These are phyloP conservation scores for Cystobasidiaceae sp. DNA, from an alignment of 1,284 basidiomycete species.

Conservation along the genomic window DNA sequence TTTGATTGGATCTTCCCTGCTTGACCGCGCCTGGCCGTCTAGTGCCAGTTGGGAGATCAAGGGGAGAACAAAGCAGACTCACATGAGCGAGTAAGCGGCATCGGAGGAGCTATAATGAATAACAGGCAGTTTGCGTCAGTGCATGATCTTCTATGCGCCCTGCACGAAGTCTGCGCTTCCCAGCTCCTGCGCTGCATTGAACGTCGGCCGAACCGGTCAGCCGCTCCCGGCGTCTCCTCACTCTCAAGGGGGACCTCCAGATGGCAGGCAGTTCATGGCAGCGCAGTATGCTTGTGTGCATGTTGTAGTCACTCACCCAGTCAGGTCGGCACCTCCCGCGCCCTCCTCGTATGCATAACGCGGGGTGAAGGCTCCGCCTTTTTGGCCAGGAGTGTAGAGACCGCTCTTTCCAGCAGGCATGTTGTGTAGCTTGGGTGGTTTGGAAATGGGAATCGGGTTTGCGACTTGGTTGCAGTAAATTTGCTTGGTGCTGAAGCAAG, in stretches of 20 bases:
- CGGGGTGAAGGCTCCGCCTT: slow-evolving; percentile 17
- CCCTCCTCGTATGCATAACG: slow-evolving; percentile 25
- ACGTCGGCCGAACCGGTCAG: not conserved
- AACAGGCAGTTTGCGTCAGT: not conserved
- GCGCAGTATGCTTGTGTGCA: not conserved
- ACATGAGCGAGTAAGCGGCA: slow-evolving; percentile 29
- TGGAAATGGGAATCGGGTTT: not conserved
- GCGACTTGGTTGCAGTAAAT: too few species aligned
- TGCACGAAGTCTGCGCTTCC: not conserved
- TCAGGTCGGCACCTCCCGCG: slow-evolving; percentile 21
- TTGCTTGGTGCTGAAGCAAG: too few species aligned
- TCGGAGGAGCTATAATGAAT: slow-evolving; percentile 12
- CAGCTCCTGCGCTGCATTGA: not conserved
- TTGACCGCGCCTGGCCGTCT: not conserved
- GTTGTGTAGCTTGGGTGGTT: not conserved
- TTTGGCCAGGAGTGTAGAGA: slow-evolving; percentile 30
- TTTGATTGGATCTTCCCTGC: not conserved
- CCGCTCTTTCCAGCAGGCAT: slow-evolving; percentile 28
- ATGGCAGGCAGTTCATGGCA: too few species aligned
- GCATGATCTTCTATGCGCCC: not conserved
- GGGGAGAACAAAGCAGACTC: not conserved
- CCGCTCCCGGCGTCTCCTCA: not conserved
- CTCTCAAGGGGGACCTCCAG: not conserved
- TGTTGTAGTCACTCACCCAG: slow-evolving; percentile 14
- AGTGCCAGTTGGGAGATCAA: not conserved